These are phyloP conservation scores for Solanum clarkiae DNA, from an alignment of 257 asterid species.

Conservation along the genomic window DNA sequence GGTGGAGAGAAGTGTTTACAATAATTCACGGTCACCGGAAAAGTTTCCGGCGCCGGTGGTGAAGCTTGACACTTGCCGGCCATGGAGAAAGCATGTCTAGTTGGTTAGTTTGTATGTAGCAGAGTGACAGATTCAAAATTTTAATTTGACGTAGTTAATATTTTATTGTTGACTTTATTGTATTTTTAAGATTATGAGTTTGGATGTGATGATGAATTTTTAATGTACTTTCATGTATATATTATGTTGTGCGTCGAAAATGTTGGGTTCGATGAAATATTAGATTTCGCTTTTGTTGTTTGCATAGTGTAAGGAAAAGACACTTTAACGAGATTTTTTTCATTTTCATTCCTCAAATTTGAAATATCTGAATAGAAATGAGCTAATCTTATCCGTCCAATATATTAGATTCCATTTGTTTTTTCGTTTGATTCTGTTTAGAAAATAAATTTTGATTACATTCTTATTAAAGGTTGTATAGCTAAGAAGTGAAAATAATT, in stretches of 20 bases:
- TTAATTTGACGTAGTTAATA: background rate
- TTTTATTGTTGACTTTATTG: background rate
- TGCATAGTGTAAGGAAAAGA: rapidly evolving
- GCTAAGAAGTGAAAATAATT: no score
- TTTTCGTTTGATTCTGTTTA: background rate
- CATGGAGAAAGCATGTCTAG: background rate
- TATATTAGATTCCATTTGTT: background rate
- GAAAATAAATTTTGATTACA: background rate
- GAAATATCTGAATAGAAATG: background rate
- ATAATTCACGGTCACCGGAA: background rate
- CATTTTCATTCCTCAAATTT: background rate
- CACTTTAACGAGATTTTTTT: background rate
- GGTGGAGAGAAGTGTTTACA: background rate
- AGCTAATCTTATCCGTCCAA: background rate
- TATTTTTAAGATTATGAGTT: background rate
- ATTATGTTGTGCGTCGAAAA: background rate
- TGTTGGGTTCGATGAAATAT: background rate
- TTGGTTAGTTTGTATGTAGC: background rate
- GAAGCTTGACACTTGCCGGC: background rate
- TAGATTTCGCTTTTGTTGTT: rapidly evolving
- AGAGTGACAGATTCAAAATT: rapidly evolving
- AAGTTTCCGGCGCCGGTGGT: background rate
- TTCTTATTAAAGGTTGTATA: background rate
- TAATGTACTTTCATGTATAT: background rate
- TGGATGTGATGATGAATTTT: background rate